A percentile compares a stretch with the other conserved stretches of the same genome.
These are phyloP conservation scores for Vitrella brassicaformis DNA, from an alignment of 73 alveolate genomes.

Conservation along the genomic window DNA sequence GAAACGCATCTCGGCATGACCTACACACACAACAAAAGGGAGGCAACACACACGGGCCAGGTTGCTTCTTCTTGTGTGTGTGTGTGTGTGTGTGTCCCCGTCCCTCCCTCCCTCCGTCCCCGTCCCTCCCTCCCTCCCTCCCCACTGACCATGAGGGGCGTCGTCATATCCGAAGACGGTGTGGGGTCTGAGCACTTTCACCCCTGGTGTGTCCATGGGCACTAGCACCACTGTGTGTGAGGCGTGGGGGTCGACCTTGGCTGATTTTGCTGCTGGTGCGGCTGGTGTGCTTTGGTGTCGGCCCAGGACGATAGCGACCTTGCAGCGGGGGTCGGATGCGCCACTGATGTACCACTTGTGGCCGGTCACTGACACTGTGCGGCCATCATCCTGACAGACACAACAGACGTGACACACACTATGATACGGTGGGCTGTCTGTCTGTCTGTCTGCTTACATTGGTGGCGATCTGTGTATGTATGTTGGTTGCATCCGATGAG, in stretches of 20 bases:
- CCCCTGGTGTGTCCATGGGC: slow-evolving; percentile 38
- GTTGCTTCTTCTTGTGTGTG: background rate
- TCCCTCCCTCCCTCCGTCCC: background rate
- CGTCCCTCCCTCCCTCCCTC: background rate
- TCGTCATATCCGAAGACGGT: slow-evolving; percentile 40
- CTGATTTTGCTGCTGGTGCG: too few species aligned
- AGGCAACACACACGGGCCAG: background rate
- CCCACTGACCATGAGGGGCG: slow-evolving; percentile 47
- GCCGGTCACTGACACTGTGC: slow-evolving; percentile 26
- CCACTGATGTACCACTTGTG: slow-evolving; percentile 42
- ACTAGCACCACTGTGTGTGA: slow-evolving; percentile 32
- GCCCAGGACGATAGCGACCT: slow-evolving; percentile 47
- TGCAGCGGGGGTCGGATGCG: slow-evolving; percentile 35
- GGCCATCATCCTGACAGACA: too few species aligned
- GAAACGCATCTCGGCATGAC: slow-evolving; percentile 42
- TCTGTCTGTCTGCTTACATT: slow-evolving; percentile 1
- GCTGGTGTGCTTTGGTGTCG: slow-evolving; percentile 17
- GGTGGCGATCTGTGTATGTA: background rate
- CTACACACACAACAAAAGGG: too few species aligned
- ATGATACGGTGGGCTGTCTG: too few species aligned
- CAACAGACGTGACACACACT: too few species aligned
- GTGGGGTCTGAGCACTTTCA: slow-evolving; percentile 36
- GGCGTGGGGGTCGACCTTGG: slow-evolving; percentile 10
- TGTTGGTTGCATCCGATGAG: slow-evolving; percentile 50
- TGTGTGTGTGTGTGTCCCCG: background rate